These are phyloP conservation scores for Saccharomycopsis sp. DNA, from an alignment of 805 yeast genomes.

Conservation along the genomic window DNA sequence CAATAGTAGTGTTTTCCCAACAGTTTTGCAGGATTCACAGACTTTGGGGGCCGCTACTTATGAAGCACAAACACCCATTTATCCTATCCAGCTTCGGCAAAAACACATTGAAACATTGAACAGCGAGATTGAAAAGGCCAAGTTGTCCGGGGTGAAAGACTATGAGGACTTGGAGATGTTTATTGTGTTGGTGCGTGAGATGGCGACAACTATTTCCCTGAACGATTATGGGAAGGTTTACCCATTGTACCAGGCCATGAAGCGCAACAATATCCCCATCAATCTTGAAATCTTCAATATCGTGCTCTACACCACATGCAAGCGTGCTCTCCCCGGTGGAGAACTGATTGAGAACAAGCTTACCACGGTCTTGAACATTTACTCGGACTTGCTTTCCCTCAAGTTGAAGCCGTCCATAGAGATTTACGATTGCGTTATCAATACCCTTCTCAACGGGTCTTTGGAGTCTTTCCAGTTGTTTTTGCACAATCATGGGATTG, in stretches of 20 bases:
- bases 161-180: not conserved
- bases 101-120: too few relatives aligned
- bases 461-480: constrained; percentile 10
- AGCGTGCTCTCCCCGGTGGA: constrained; percentile 17
- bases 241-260: constrained; percentile 20
- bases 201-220: not conserved
- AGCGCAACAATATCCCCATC: too few relatives aligned
- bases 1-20: too few relatives aligned
- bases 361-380: constrained; percentile 18
- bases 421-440: constrained; percentile 16
- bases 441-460: constrained; percentile 16
- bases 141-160: constrained; percentile 3
- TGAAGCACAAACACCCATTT: too few relatives aligned
- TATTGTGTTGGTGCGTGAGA: too few relatives aligned
- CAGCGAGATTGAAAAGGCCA: not conserved
- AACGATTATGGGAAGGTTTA: constrained; percentile 12
- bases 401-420: constrained; percentile 15
- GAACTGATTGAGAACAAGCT: constrained; percentile 17
- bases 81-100: too few relatives aligned
- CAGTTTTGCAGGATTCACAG: too few relatives aligned
- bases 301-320: constrained; percentile 12
- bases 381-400: constrained; percentile 18
- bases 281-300: constrained; percentile 15
- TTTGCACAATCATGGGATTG: constrained; percentile 8
- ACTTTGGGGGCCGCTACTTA: too few relatives aligned